Evolutionary conservation across 768 basidiomycete species (phyloP).

Genomic region (Guyanaporus albipodus): DNA sequence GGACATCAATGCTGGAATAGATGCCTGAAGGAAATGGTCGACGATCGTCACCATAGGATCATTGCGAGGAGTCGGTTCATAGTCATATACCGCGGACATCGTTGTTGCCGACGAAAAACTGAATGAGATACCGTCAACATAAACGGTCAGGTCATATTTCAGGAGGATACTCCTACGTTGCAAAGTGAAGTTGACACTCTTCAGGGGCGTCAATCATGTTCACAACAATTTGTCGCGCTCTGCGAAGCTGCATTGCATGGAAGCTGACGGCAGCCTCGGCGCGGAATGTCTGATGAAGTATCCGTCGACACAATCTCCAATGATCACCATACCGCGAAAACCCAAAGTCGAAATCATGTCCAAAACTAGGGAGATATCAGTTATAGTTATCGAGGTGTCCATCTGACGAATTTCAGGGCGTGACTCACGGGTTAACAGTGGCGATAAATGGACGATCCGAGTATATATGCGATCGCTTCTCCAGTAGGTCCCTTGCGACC

Average conservation of each 20-base stretch:
- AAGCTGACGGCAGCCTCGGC: conserved; percentile 2
- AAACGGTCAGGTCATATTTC: no score
- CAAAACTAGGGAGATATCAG: conserved; percentile 9
- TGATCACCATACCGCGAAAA: not conserved
- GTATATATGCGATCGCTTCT: no score
- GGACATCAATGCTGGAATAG: conserved; percentile 4
- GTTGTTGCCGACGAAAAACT: conserved; percentile 34
- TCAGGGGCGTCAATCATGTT: conserved; percentile 9
- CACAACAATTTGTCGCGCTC: conserved; percentile 6
- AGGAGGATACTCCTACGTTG: conserved; percentile 8
- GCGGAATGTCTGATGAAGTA: conserved; percentile 17
- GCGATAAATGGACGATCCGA: no score
- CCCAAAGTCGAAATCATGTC: conserved; percentile 6
- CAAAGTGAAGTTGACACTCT: conserved; percentile 6
- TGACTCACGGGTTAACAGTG: conserved; percentile 21
- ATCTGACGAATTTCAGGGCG: no score
- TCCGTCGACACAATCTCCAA: conserved; percentile 13
- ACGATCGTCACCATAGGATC: conserved; percentile 16
- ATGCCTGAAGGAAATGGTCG: conserved; percentile 8
- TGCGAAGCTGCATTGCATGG: conserved; percentile 15
- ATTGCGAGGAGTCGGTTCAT: conserved; percentile 13
- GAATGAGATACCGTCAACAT: no score
- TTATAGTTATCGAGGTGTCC: not conserved
- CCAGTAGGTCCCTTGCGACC: no score
- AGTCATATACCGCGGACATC: conserved; percentile 18